These are phyloP conservation scores for Stephanodiscus triporus DNA, from an alignment of 108 stramenopile genomes.

Conservation along the genomic window DNA sequence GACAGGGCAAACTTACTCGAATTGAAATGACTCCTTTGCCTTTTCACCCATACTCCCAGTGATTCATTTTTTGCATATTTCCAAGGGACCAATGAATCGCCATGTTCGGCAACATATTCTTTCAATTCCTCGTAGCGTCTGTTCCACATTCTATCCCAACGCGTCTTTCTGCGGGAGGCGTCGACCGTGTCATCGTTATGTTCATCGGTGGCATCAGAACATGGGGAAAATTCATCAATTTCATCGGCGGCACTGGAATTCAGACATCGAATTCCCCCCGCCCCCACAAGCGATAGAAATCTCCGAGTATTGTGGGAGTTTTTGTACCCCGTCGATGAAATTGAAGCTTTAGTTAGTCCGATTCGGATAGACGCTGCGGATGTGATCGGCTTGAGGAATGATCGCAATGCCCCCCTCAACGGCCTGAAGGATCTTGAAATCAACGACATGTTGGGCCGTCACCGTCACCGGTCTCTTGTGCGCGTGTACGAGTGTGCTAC, in stretches of 20 bases:
- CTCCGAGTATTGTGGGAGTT: not conserved
- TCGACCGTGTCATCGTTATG: not conserved
- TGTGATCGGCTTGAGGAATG: not conserved
- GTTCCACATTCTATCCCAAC: constrained; percentile 46
- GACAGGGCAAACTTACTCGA: constrained; percentile 22
- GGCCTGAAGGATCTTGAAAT: constrained; percentile 1
- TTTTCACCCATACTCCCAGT: constrained; percentile 55
- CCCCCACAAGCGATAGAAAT: not conserved
- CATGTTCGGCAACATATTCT: constrained; percentile 45
- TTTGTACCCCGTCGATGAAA: not conserved
- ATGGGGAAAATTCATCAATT: not conserved
- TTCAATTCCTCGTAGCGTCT: constrained; percentile 32
- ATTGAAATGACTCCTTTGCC: constrained; percentile 45
- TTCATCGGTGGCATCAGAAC: not conserved
- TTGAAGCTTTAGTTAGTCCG: not conserved
- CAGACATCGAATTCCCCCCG: not conserved
- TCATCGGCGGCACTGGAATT: not conserved
- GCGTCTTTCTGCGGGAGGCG: not conserved
- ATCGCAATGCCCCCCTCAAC: not conserved
- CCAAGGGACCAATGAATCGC: constrained; percentile 51
- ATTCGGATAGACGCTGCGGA: not conserved
- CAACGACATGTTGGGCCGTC: constrained; percentile 7
- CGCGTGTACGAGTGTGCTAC: too few species aligned
- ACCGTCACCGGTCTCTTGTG: too few species aligned
- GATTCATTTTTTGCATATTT: constrained; percentile 35